phyloP scores from a whole-genome alignment of 495 filamentous ascomycete genomes.

The Podospora appendiculata region DNA sequence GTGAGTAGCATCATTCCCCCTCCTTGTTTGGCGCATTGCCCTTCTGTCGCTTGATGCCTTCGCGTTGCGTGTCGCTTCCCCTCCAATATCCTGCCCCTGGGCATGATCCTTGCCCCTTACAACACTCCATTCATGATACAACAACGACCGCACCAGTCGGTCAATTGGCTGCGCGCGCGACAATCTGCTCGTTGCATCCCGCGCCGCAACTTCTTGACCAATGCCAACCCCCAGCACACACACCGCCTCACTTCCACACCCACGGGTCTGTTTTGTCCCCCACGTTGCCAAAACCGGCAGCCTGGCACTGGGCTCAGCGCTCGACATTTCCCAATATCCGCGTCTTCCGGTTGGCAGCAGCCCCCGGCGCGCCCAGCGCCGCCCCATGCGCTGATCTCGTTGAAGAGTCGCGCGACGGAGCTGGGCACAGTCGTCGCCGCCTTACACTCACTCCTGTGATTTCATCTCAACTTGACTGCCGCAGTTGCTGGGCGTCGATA shows the following conservation, averaged over 20 bases:
- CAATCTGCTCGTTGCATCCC: background rate
- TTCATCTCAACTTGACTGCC: background rate
- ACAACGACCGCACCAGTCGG: too few species aligned
- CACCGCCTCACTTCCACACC: slow-evolving; percentile 12
- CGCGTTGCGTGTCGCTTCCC: slow-evolving; percentile 7
- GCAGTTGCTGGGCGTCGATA: background rate
- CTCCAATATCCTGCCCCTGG: background rate
- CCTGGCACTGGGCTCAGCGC: background rate
- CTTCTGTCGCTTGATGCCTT: slow-evolving; percentile 2
- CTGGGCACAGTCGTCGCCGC: background rate
- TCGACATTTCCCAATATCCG: background rate
- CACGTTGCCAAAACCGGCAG: slow-evolving; percentile 3
- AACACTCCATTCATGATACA: background rate
- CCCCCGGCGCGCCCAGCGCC: background rate
- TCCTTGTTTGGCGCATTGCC: slow-evolving; percentile 3
- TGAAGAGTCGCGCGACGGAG: background rate
- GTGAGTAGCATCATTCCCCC: slow-evolving; percentile 21
- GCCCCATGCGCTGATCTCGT: background rate
- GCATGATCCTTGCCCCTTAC: background rate
- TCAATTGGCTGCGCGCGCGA: background rate
- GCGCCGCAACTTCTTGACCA: slow-evolving; percentile 3
- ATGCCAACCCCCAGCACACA: slow-evolving; percentile 4
- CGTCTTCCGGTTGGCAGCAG: background rate
- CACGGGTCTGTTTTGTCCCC: background rate
- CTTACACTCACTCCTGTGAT: background rate